phyloP scores from a whole-genome alignment of 768 basidiomycete species.

The Vishniacozyma victoriae region DNA sequence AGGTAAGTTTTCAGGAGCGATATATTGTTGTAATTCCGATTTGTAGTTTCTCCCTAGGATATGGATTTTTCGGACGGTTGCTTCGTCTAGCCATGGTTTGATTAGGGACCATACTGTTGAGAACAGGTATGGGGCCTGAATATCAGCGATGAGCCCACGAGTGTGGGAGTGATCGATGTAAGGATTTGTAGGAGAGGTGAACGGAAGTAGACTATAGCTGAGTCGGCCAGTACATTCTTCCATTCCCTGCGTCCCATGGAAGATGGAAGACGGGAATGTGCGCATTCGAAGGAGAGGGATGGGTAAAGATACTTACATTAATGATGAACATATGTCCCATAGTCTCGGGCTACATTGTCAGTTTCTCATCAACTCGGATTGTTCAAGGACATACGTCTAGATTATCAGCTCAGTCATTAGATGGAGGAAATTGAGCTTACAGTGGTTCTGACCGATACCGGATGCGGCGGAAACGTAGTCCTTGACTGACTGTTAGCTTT shows the following conservation, averaged over 20 bases:
- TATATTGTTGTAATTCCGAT: slow-evolving; percentile 71
- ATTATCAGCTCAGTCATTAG: not conserved
- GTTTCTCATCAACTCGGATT: not conserved
- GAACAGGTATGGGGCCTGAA: slow-evolving; percentile 74
- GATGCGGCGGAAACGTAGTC: slow-evolving; percentile 76
- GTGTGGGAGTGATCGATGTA: not conserved
- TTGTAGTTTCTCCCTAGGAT: slow-evolving; percentile 75
- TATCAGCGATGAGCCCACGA: not conserved
- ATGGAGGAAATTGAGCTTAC: slow-evolving; percentile 26
- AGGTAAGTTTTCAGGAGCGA: slow-evolving; percentile 75
- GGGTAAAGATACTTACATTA: slow-evolving; percentile 54
- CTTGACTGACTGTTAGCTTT: slow-evolving; percentile 54
- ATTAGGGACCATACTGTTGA: slow-evolving; percentile 78
- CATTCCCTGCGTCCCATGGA: no score
- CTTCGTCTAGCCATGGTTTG: slow-evolving; percentile 90
- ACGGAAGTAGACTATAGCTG: no score
- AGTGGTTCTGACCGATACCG: slow-evolving; percentile 78
- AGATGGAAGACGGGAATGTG: no score
- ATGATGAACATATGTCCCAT: slow-evolving; percentile 99
- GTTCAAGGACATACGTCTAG: slow-evolving; percentile 10
- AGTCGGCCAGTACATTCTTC: no score
- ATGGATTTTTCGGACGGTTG: slow-evolving; percentile 89
- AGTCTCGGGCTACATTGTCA: slow-evolving; percentile 42
- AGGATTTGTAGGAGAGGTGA: not conserved
- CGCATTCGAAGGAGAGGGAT: not conserved